A percentile compares a stretch with the other conserved stretches of the same genome.
These are phyloP conservation scores for Sporothrix sp. DNA, from an alignment of 2,329 filamentous ascomycete species.

Conservation along the genomic window DNA sequence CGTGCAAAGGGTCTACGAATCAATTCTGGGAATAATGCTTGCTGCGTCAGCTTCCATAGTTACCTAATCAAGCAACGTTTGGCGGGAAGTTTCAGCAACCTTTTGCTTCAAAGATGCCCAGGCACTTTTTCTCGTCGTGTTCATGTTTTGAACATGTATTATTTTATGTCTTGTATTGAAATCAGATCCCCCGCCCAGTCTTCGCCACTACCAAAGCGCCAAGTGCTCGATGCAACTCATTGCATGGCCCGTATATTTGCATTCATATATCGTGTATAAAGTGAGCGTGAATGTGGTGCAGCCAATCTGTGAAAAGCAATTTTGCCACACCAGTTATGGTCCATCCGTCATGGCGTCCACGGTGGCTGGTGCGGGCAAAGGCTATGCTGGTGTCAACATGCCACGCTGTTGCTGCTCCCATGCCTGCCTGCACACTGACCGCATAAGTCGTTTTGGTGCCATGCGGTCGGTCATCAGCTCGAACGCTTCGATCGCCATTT, in stretches of 20 bases:
- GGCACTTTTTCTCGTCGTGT: not conserved
- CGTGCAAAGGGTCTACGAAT: not conserved
- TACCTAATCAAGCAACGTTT: slow-evolving; percentile 19
- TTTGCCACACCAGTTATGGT: no score
- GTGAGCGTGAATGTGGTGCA: no score
- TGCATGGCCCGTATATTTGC: no score
- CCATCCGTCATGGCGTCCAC: slow-evolving; percentile 4
- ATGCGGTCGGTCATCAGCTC: slow-evolving; percentile 65
- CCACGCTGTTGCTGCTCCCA: slow-evolving; percentile 30
- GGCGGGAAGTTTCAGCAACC: not conserved
- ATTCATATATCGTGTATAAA: no score
- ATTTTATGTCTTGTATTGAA: no score
- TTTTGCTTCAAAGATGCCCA: no score
- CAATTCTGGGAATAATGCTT: slow-evolving; percentile 9
- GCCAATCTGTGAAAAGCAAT: no score
- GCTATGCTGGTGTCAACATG: slow-evolving; percentile 6
- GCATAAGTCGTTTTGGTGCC: slow-evolving; percentile 60
- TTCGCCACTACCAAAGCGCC: no score
- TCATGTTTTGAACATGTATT: not conserved
- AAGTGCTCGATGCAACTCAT: no score
- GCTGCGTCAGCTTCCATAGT: slow-evolving; percentile 16
- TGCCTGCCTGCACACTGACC: slow-evolving; percentile 40
- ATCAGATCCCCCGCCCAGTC: no score
- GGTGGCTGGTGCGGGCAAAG: not conserved
- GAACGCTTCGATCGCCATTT: slow-evolving; percentile 68